These are phyloP conservation scores for Trapa incisa DNA, from an alignment of 345 rosid species.

Conservation along the genomic window DNA sequence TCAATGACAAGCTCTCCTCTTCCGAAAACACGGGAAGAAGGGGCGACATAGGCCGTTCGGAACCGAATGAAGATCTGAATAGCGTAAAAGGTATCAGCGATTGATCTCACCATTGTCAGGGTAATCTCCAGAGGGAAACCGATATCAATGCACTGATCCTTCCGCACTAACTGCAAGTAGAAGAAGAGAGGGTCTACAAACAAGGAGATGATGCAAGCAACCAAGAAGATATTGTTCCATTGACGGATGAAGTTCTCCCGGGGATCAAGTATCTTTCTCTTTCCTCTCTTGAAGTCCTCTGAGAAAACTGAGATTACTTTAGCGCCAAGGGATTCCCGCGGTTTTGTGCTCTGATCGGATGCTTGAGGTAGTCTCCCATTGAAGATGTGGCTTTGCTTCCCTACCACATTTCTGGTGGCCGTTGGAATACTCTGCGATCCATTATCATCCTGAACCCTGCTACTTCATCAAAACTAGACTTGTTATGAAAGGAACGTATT, in stretches of 20 bases:
- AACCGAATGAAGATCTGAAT: slow-evolving; percentile 27
- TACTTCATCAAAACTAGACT: neutral
- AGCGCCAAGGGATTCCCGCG: slow-evolving; percentile 5
- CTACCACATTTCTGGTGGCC: neutral
- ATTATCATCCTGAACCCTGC: slow-evolving; percentile 7
- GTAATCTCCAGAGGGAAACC: slow-evolving; percentile 21
- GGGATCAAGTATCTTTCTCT: slow-evolving; percentile 25
- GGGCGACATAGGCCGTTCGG: slow-evolving; percentile 34
- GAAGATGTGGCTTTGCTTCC: neutral
- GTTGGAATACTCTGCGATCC: slow-evolving; percentile 7
- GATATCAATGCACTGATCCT: slow-evolving; percentile 23
- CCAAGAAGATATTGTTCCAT: slow-evolving; percentile 33
- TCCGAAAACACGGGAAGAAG: slow-evolving; percentile 31
- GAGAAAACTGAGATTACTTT: slow-evolving; percentile 13
- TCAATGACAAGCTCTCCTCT: slow-evolving; percentile 37
- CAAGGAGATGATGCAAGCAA: slow-evolving; percentile 25
- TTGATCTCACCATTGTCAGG: slow-evolving; percentile 21
- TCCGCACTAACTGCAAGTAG: slow-evolving; percentile 22
- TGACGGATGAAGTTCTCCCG: slow-evolving; percentile 21
- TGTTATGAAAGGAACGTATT: neutral
- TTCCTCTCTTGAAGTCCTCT: slow-evolving; percentile 16
- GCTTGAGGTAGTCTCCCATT: slow-evolving; percentile 10
- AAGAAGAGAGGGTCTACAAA: slow-evolving; percentile 35
- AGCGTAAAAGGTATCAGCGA: slow-evolving; percentile 26
- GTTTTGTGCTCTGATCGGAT: slow-evolving; percentile 10